A percentile compares a stretch with the other conserved stretches of the same genome.
phyloP scores from a whole-genome alignment of 495 filamentous ascomycete species.

The Daldinia decipiens region DNA sequence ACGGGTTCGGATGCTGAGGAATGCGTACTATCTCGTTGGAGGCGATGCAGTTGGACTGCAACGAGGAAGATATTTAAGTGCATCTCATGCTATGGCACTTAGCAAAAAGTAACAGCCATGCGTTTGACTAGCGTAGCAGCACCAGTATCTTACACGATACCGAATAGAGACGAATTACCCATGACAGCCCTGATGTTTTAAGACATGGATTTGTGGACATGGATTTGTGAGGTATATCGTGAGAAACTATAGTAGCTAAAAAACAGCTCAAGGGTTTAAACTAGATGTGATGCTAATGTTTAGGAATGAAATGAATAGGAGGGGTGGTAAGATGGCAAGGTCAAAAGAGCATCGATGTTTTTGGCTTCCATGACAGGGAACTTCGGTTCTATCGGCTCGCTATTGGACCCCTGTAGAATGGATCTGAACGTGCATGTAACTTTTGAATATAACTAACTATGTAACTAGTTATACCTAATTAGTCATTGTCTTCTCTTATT shows the following conservation, averaged over 20 bases:
- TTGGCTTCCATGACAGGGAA: background rate
- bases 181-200: background rate
- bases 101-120: background rate
- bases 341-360: too few species aligned
- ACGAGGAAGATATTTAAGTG: slow-evolving; percentile 9
- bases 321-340: too few species aligned
- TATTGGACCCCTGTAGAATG: background rate
- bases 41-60: background rate
- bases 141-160: background rate
- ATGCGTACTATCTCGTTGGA: slow-evolving; percentile 6
- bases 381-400: background rate
- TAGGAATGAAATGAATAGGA: background rate
- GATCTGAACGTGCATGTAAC: background rate
- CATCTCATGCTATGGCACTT: slow-evolving; percentile 2
- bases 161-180: slow-evolving; percentile 2
- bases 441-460: background rate
- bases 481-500: background rate
- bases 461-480: too few species aligned
- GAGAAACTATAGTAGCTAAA: background rate
- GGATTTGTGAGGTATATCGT: background rate
- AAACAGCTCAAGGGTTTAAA: background rate
- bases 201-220: background rate
- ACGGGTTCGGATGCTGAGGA: background rate
- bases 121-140: slow-evolving; percentile 2
- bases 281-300: background rate